Evolutionary conservation across 2,329 filamentous ascomycete genomes (phyloP), one percentile per base, ranked within the genome.

Genomic region (Exophiala phaeomuriformis): DNA sequence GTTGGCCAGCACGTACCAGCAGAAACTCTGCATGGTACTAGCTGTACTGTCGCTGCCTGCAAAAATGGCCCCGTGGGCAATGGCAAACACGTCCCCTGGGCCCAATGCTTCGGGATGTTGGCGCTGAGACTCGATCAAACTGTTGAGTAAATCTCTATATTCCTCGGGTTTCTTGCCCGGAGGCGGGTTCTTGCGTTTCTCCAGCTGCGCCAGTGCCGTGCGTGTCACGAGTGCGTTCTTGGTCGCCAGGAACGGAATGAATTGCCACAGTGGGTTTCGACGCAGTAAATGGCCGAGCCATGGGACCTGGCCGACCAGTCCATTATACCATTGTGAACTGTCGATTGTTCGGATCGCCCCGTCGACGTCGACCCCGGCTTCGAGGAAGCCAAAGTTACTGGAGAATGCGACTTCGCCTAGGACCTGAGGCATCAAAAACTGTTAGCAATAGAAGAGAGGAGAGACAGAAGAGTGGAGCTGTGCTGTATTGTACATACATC

Each of bases 31-130:
- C 77, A 80, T 79, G 0, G 77, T 79, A 5, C 76, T 79, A 7
- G 80, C 79, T 0, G 80, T 81, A 0, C 79, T 81, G 66, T 83
- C 80, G 19, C 80, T 81, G 29, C 80, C 80, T 9, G 66, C 67
- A 10, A 65, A 63, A 10, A 63, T 80, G 1, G 78, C 77, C 6
- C 77, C 77, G 55, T 80, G 77, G 3, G 77, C 75, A 3, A 81
- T 75, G 5, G 78, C 76, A 66, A 81, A 80, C 2, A 81, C 76
- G 55, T 80, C 77, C 0, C 75, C 77, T 58, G 77, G 74, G 5
- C 67, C 59, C 54, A 80, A 79, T 44, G 64, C 69, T 19, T 71
- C 66, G 1, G 74, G 72, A 30, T 76, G 72, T 63, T 77, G 77
- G 31, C 78, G 63, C 57, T 80, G 77, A 0, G 77, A 76, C 63